Conservation (phyloP, 352 stramenopile genomes). For the Globisporangium apiculatum region DNA sequence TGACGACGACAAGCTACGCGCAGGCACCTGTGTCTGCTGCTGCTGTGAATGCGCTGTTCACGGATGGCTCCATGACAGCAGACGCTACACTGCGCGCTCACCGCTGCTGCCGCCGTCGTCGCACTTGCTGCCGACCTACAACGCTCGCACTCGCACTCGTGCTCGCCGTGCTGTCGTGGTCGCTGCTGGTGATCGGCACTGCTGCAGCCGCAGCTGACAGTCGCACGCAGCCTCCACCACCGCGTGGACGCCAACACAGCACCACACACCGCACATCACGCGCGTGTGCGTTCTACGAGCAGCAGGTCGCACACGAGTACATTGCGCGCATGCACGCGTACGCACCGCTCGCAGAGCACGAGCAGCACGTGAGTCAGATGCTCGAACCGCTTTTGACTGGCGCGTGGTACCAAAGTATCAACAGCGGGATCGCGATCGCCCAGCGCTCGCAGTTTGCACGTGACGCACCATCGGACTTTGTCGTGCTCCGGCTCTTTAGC, state of each 20-base stretch:
- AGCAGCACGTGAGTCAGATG: constrained; percentile 22
- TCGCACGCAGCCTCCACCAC: not conserved
- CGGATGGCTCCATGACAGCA: not conserved
- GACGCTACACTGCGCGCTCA: not conserved
- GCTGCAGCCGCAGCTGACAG: not conserved
- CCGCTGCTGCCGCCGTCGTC: not conserved
- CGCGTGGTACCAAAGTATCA: not conserved
- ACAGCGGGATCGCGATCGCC: constrained; percentile 10
- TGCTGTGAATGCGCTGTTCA: not conserved
- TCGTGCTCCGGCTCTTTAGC: constrained; percentile 39
- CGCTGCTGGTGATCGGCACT: constrained; percentile 1
- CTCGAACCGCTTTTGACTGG: constrained; percentile 5
- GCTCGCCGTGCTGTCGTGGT: not conserved
- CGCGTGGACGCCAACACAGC: not conserved
- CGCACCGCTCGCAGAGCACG: constrained; percentile 19
- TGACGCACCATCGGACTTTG: constrained; percentile 54
- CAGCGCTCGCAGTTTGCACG: constrained; percentile 19
- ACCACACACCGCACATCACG: not conserved
- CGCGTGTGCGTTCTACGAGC: constrained; percentile 30
- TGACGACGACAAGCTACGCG: not conserved
- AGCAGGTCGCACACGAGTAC: constrained; percentile 24
- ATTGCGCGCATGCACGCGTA: constrained; percentile 32
- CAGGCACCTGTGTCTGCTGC: not conserved
- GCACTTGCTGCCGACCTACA: not conserved
- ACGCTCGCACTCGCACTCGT: not conserved